Base-by-base conservation (phyloP, 2,329 filamentous ascomycete genomes). In the Colletotrichum tanaceti region DNA sequence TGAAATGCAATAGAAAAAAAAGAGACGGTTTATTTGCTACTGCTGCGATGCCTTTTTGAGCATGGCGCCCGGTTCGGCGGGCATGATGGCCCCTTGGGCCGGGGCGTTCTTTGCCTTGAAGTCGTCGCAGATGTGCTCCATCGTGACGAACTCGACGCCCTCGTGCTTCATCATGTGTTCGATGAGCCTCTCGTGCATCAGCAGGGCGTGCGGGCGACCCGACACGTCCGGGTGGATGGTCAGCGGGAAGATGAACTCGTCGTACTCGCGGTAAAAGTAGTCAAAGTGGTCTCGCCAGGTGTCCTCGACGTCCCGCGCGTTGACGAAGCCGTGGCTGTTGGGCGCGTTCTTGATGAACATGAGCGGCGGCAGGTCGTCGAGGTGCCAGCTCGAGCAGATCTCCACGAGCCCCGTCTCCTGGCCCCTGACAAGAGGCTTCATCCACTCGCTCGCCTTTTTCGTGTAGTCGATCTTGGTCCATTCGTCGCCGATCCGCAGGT, bases 201-300 rank as follows among this genome's bases (percentile, higher is more conserved):
- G 79, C 35, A 93, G 73, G 0, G 89, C 91, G 77, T 93, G 91
- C 0, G 91, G 91, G 20, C 90, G 83, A 0, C 91, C 91, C 3
- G 86, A 89, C 0, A 91, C 89, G 73, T 93, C 91, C 0, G 91
- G 91, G 76, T 93, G 91, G 43, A 93, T 90, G 0, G 91, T 93
- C 77, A 93, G 91, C 0, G 91, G 91, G 73, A 93, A 93, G 60
- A 93, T 86, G 70, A 93, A 93, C 72, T 92, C 89, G 72, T 93
- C 90, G 71, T 92, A 90, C 77, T 93, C 90, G 35, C 90, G 83
- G 76, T 93, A 93, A 74, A 91, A 93, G 78, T 93, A 93, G 73
- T 90, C 85, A 68, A 91, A 91, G 71, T 91, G 88, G 68, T 91
- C 87, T 55, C 85, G 80, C 89, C 88, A 91, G 41, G 90, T 84